phyloP scores from a whole-genome alignment of 257 asterid genomes.

The Solanum paucissectum region DNA sequence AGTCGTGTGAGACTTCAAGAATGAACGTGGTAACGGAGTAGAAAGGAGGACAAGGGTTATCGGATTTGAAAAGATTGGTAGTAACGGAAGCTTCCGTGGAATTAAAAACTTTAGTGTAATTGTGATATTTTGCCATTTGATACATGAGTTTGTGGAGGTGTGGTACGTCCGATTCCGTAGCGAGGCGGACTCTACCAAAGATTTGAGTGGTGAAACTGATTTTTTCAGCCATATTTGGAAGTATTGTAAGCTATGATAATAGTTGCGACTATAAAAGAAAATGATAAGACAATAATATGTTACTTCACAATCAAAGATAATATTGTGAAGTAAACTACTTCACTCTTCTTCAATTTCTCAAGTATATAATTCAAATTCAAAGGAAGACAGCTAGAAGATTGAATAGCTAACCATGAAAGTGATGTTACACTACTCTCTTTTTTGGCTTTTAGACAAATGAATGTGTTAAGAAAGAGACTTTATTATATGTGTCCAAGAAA shows the following conservation, averaged over 20 bases:
- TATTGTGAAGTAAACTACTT: too few species aligned
- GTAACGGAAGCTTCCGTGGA: slow-evolving; percentile 39
- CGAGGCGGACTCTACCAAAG: slow-evolving; percentile 44
- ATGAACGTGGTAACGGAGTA: slow-evolving; percentile 41
- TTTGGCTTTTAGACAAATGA: background rate
- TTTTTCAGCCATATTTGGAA: background rate
- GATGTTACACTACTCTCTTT: background rate
- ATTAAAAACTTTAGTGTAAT: slow-evolving; percentile 34
- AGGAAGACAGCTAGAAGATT: background rate
- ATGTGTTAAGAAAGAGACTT: background rate
- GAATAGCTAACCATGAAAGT: background rate
- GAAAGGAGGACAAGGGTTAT: slow-evolving; percentile 38
- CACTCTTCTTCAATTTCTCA: too few species aligned
- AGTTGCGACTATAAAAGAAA: background rate
- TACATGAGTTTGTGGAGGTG: slow-evolving; percentile 61
- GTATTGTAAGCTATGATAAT: background rate
- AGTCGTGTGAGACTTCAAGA: slow-evolving; percentile 38
- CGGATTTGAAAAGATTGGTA: slow-evolving; percentile 42
- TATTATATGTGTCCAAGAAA: too few species aligned
- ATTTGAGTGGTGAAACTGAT: background rate
- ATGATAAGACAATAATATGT: too few species aligned
- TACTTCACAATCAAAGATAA: too few species aligned
- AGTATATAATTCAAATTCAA: too few species aligned
- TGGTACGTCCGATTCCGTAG: slow-evolving; percentile 40
- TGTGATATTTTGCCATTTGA: slow-evolving; percentile 52